Base-by-base conservation (phyloP, 257 asterid species). In the Pogostemon cablin region DNA sequence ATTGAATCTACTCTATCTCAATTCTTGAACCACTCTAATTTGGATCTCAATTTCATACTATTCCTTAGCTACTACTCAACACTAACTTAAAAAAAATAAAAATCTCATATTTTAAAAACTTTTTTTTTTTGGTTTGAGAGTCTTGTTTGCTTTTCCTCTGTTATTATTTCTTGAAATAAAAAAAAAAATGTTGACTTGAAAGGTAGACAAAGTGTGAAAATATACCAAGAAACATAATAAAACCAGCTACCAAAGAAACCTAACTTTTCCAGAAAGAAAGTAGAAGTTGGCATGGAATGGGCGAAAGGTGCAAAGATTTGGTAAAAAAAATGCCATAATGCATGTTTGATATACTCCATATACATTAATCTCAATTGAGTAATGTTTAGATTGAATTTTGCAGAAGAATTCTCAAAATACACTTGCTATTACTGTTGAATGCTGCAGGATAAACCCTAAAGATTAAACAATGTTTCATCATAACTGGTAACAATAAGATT, bases 51-150 rank as follows among this genome's bases (percentile, higher is more conserved):
- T 40, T 53, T 48, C 58, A 9, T 75, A 69, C 52, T 56, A 9
- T 55, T 79, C 58, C 83, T 79, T 80, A 80, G 71, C 76, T n/a
- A 57, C 62, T 48, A 72, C 78, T 76, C 84, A 56, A 67, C 58
- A 17, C 49, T 9, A 35, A 42, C 2, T 17, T 42, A 8, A 0
- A 52, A 68, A 39, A 40, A 38, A 54, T 11, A 7, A 38, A 52
- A 49, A 44, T 7, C 9, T 32, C 9, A 54, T 57, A 11, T n/a
- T 50, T 50, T 52, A 15, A 12, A 1, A 5, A 5, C 32, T 1
- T 25, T 25, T 25, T 15, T 15, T 15, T 25, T 25, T 25, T 25
- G 32, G 32, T 25, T 25, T 25, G 32, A 25, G 32, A 25, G 32
- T 37, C 67, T 3, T 3, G 25, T 37, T 47, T 46, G 17, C 44